Conservation (phyloP, 1,284 basidiomycete species). For the Ustanciosporium gigantosporum region DNA sequence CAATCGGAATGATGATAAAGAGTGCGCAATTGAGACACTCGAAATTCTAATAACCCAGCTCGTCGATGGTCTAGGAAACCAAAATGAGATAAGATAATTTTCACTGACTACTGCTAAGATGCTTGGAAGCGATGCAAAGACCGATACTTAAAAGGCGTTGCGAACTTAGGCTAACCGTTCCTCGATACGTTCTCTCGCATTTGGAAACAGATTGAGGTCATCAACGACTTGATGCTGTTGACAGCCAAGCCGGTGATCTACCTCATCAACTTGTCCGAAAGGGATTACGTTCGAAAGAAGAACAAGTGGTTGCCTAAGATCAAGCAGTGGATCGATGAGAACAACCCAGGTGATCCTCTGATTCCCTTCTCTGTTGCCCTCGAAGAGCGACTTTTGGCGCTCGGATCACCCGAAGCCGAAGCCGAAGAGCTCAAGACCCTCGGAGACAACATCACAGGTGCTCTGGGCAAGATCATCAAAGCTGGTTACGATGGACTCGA, state of each 20-base stretch:
- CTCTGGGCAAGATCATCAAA: slow-evolving; percentile 59
- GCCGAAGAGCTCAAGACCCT: slow-evolving; percentile 51
- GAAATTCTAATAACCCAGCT: slow-evolving; percentile 71
- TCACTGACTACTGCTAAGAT: too few relatives aligned
- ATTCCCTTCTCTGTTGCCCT: slow-evolving; percentile 97
- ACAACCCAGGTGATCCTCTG: slow-evolving; percentile 93
- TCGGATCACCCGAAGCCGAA: slow-evolving; percentile 50
- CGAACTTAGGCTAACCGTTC: too few relatives aligned
- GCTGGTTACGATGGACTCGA: slow-evolving; percentile 58
- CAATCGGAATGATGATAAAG: slow-evolving; percentile 72
- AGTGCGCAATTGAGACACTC: slow-evolving; percentile 68
- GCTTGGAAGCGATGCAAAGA: too few relatives aligned
- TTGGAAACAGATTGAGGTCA: slow-evolving; percentile 80
- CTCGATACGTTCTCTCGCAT: too few relatives aligned
- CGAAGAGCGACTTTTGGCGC: slow-evolving; percentile 80
- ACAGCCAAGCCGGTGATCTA: slow-evolving; percentile 98
- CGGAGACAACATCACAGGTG: slow-evolving; percentile 53
- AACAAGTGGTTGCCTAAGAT: slow-evolving; percentile 99
- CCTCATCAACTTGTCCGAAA: slow-evolving; percentile 95
- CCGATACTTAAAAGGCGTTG: too few relatives aligned
- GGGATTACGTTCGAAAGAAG: slow-evolving; percentile 95
- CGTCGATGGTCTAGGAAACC: slow-evolving; percentile 69
- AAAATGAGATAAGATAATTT: slow-evolving; percentile 48
- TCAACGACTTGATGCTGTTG: slow-evolving; percentile 87
- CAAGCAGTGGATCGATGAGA: slow-evolving; percentile 95